Evolutionary conservation across 495 filamentous ascomycete genomes (phyloP), one percentile per base, ranked within the genome.

Genomic region (Penicillium soppii): DNA sequence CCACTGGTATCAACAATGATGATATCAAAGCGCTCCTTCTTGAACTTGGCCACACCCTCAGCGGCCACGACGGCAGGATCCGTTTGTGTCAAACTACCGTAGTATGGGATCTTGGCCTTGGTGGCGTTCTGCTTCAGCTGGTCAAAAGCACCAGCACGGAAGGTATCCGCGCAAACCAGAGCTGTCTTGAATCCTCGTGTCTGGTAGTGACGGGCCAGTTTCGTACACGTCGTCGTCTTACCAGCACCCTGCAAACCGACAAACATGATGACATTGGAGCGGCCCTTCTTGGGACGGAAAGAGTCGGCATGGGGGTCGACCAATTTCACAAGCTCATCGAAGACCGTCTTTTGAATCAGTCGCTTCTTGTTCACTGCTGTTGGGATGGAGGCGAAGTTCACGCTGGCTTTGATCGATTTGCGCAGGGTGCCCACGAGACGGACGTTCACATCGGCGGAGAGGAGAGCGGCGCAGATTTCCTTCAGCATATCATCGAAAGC

Each of bases 121-220:
- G 90, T 97, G 1, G 94, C 94, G 64, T 97, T 99, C 69, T 99
- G 94, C 67, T 97, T 99, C 57, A 99, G 73, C 73, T 99, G 94
- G 65, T 99, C 94, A 60, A 97, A 99, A 35, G 94, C 94, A 70
- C 94, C 94, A 23, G 94, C 94, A 63, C 94, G 89, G 76, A 99
- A 99, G 27, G 94, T 99, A 72, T 99, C 94, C 46, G 94, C 94
- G 70, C 94, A 99, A 22, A 99, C 95, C 7, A 99, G 79, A 57
- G 92, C 94, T 8, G 90, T 83, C 67, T 90, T 91, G 82, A 99
- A 96, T 9, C 94, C 95, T 30, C 94, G 84, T 22, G 86, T 88
- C 65, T 95, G 89, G 72, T 97, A 99, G 76, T 95, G 91, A 47
- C 95, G 78, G 29, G 94, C 94, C 30, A 99, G 79, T 69, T 99